Evolutionary conservation across 345 rosid species (phyloP).

Genomic region (Lepidium didymum): DNA sequence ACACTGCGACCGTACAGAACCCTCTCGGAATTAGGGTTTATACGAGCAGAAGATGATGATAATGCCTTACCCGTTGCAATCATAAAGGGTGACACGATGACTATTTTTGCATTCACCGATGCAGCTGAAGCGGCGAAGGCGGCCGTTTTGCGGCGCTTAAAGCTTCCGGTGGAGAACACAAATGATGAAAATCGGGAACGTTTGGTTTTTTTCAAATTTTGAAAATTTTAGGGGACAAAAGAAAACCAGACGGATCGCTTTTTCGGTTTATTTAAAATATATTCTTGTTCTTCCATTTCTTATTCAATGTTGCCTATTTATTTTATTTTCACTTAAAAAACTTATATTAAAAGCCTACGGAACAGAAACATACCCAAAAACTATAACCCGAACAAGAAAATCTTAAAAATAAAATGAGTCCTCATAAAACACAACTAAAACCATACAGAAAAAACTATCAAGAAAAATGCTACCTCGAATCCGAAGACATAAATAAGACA

Average conservation of each 20-base stretch:
- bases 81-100: not conserved
- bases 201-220: conserved; percentile 31
- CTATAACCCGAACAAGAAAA: too few species aligned
- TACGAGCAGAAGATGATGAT: not conserved
- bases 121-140: conserved; percentile 16
- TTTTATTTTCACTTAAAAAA: too few species aligned
- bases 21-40: conserved; percentile 21
- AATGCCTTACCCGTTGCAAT: not conserved
- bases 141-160: conserved; percentile 7
- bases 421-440: too few species aligned
- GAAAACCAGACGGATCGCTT: conserved; percentile 6
- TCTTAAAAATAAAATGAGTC: too few species aligned
- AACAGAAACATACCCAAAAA: too few species aligned
- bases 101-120: conserved; percentile 5
- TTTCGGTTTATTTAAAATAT: conserved; percentile 7
- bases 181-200: conserved; percentile 26
- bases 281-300: not conserved
- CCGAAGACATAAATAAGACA: too few species aligned
- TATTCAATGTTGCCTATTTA: too few species aligned
- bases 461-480: too few species aligned
- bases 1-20: not conserved
- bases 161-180: conserved; percentile 10
- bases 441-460: too few species aligned
- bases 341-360: too few species aligned
- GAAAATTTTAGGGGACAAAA: not conserved